These are phyloP conservation scores for Xylaria digitata DNA, from an alignment of 2,329 filamentous ascomycete species.

Conservation along the genomic window DNA sequence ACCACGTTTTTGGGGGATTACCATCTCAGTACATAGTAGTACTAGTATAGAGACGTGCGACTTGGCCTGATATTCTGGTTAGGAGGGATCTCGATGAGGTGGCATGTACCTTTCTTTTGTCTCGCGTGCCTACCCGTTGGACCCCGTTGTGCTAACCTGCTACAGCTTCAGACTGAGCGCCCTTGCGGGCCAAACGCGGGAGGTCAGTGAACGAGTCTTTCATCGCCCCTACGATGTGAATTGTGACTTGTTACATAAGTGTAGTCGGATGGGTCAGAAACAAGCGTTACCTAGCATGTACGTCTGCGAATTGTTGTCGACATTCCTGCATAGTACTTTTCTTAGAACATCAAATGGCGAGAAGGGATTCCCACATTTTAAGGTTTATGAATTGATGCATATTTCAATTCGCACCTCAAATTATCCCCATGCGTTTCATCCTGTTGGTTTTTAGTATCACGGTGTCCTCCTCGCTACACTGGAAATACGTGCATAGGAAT, in stretches of 20 bases:
- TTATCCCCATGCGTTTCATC: background rate
- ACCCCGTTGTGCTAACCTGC: conserved; percentile 7
- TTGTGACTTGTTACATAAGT: conserved; percentile 1
- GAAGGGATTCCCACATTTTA: background rate
- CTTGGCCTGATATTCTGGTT: background rate
- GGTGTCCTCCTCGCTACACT: no score
- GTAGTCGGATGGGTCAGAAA: conserved; percentile 6
- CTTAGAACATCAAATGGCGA: conserved; percentile 10
- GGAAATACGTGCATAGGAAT: background rate
- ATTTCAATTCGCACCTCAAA: background rate
- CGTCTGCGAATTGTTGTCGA: background rate
- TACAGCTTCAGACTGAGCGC: conserved; percentile 4
- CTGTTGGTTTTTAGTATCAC: background rate
- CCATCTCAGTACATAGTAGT: conserved; percentile 1
- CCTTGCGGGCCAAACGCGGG: conserved; percentile 22
- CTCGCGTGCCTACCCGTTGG: background rate
- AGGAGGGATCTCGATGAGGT: conserved; percentile 18
- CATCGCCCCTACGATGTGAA: background rate
- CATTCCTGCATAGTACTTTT: conserved; percentile 31
- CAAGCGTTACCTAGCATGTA: background rate
- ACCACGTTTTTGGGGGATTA: conserved; percentile 18
- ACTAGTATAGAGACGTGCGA: conserved; percentile 11
- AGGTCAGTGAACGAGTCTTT: conserved; percentile 3
- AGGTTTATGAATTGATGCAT: background rate
- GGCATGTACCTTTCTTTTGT: conserved; percentile 23